phyloP scores from a whole-genome alignment of 208 protist genomes.

The Trypanosoma brucei region DNA sequence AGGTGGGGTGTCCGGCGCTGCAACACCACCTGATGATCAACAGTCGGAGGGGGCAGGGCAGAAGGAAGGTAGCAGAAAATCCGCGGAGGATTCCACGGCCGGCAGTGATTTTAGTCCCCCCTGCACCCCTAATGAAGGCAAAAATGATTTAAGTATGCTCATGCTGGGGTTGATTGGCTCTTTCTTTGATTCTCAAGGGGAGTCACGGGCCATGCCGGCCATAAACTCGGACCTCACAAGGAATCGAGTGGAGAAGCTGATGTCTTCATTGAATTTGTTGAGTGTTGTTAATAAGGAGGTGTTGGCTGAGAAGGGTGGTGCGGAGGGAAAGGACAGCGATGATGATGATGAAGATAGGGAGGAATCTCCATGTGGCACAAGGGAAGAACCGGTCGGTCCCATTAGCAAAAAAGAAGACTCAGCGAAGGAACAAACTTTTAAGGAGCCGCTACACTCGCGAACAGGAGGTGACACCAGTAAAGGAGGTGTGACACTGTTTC shows the following conservation, averaged over 20 bases:
- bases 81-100: not conserved
- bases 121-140: not conserved
- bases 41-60: slow-evolving; percentile 6
- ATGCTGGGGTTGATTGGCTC: slow-evolving; percentile 47
- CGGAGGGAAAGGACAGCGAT: slow-evolving; percentile 26
- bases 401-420: no score
- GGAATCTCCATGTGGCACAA: no score
- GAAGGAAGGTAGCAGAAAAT: not conserved
- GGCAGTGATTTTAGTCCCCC: not conserved
- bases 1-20: no score
- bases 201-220: slow-evolving; percentile 45
- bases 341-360: slow-evolving; percentile 31
- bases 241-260: slow-evolving; percentile 61
- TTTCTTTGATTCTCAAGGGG: slow-evolving; percentile 54
- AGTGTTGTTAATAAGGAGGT: slow-evolving; percentile 33
- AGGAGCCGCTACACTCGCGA: no score
- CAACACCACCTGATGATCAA: slow-evolving; percentile 9
- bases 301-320: slow-evolving; percentile 19
- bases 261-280: slow-evolving; percentile 46
- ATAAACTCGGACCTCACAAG: slow-evolving; percentile 60
- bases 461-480: not conserved
- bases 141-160: slow-evolving; percentile 18
- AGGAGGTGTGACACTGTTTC: slow-evolving; percentile 24
- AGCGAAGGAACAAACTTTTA: no score
- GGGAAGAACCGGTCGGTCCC: no score